phyloP scores from a whole-genome alignment of 163 green algal species.

The Chlamydomonas reinhardtii region DNA sequence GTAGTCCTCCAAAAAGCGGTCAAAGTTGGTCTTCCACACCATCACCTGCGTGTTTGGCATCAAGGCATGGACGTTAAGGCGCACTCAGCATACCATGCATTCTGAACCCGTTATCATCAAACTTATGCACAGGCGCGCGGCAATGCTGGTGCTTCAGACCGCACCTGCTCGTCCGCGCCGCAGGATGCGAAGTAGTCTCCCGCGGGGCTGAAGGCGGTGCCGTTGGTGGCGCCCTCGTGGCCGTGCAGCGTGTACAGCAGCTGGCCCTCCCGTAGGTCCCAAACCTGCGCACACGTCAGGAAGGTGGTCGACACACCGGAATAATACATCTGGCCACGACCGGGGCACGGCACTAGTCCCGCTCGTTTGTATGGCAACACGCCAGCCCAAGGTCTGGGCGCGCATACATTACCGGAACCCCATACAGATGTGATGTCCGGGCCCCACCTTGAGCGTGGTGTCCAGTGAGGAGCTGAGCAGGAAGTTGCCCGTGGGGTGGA shows the following conservation, averaged over 20 bases:
- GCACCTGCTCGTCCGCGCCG: conserved; percentile 84
- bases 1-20: conserved; percentile 78
- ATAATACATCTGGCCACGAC: too few species aligned
- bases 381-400: too few species aligned
- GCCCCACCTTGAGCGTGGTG: conserved; percentile 81
- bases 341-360: too few species aligned
- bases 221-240: conserved; percentile 85
- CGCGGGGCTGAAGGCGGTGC: conserved; percentile 80
- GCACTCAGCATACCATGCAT: not conserved
- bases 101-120: too few species aligned
- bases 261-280: conserved; percentile 89
- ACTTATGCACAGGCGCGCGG: too few species aligned
- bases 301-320: too few species aligned
- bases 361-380: too few species aligned
- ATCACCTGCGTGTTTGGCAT: conserved; percentile 70
- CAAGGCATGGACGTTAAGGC: not conserved
- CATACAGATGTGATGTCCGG: too few species aligned
- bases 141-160: not conserved
- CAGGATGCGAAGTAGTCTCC: conserved; percentile 88
- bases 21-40: conserved; percentile 95
- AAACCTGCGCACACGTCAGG: conserved; percentile 71
- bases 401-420: too few species aligned
- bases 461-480: conserved; percentile 86
- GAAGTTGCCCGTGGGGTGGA: conserved; percentile 91
- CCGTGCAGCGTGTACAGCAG: conserved; percentile 94